Base-by-base conservation (phyloP, 106 monocot genomes). In the Alisma plantagoaquatica region DNA sequence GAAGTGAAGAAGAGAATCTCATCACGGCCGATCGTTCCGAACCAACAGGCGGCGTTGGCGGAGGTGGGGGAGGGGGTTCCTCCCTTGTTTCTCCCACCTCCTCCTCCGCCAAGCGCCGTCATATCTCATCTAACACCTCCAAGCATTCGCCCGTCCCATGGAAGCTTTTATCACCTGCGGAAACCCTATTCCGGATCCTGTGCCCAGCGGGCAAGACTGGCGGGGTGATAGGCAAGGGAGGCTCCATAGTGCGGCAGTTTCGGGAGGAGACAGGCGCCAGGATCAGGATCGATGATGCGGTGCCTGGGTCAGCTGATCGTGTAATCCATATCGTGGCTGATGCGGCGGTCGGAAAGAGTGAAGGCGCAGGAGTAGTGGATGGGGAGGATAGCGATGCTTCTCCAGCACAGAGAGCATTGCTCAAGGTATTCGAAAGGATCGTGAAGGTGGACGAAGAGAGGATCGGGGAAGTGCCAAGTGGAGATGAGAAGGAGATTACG, bases 381-480 rank as follows among this genome's bases (percentile, higher is more conserved):
- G 56, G 33, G 1, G 43, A 12, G 26, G 46, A 46, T 11, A 50
- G 53, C n/a, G 64, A 61, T 24, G 20, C 31, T 2, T 79, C 79
- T 4, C 62, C 73, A 26, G 76, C 73, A 6, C 79, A 85, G 66
- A 31, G 51, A 47, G 79, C 85, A 27, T 45, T 85, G 43, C 54
- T 87, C 29, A 77, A 62, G 74, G 87, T 81, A 52, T 87, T 72
- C 23, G 87, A 87, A 71, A 63, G 77, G 57, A 65, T 80, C 7
- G 29, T 72, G 24, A 66, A 53, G 35, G 70, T 43, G 29, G 66
- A 73, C 50, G 63, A 63, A 54, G 79, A 78, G 44, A 30, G 53
- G 50, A 4, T 24, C 18, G 31, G 38, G 27, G 62, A 43, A 19
- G n/a, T n/a, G n/a, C n/a, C n/a, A n/a, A n/a, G n/a, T n/a, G 46